Base-by-base conservation (phyloP, 1,284 basidiomycete genomes). In the Grifola frondosa region DNA sequence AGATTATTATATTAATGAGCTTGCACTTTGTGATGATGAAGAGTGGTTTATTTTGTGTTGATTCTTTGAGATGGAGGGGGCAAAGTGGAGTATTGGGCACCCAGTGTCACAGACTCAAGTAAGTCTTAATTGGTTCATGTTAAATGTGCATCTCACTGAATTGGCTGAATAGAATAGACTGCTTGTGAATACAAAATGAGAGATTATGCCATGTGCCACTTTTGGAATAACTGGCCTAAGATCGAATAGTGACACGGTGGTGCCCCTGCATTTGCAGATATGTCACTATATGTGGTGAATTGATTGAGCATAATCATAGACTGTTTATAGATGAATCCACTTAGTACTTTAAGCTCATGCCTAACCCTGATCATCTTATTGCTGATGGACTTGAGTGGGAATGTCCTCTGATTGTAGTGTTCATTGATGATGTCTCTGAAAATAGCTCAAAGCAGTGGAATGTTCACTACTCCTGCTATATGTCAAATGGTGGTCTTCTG, bases 1-100 rank as follows among this genome's bases (percentile, higher is more conserved):
- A 8, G 34, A 59, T 29, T 65, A 49, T 50, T 66, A 57, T 15
- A 19, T 60, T 11, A 44, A 59, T 11, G 54, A 66, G 32, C 46
- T 66, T 1, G 32, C 53, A 0, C 40, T 47, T 10, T 37, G 31
- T 25, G 10, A 3, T 2, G 20, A 39, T 12, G 15, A 5, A 4
- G 12, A n/a, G 6, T 32, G 24, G 37, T 47, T 39, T 20, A 42
- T 47, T 13, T 41, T 41, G 8, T n/a, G 13, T 6, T 41, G 40
- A 3, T 47, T 42, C 23, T 47, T 42, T 25, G 35, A 42, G 13
- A 37, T 26, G 12, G 32, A 30, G 17, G 31, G 26, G 8, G 23
- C 9, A 2, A 16, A 35, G 1, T 47, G 30, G 31, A 36, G 35
- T 0, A 34, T 34, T 9, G 35, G 39, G 1, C 34, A 17, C 16